Evolutionary conservation across 23 red algal species (phyloP), one percentile per base, ranked within the genome.

Genomic region (Chondrus crispus): DNA sequence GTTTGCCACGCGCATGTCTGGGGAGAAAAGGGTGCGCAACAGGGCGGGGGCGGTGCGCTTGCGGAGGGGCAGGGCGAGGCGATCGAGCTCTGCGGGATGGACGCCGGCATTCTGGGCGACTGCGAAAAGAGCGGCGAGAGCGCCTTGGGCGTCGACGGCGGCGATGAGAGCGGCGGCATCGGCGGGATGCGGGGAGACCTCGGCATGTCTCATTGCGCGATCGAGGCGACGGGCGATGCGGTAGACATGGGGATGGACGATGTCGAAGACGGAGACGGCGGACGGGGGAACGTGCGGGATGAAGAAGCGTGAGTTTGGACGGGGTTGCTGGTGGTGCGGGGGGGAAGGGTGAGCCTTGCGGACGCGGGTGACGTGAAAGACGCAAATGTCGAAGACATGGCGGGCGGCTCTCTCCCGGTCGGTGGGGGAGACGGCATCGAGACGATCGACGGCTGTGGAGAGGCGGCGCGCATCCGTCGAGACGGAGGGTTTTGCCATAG

Each of bases 101-200:
- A 68, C 64, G 28, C 69, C 69, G n/a, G 85, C 85, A 89, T 89
- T 89, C 42, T 89, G 85, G 7, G 85, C 85, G 16, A 89, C 85
- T 9, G 85, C 85, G 62, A 89, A 89, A 44, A 89, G 51, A 46
- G 85, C 85, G 5, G 85, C 85, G 24, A 89, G 51, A 30, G 85
- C 85, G 20, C 85, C 85, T 63, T 89, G 85, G 33, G 85, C 85
- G 68, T 89, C 85, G 11, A 89, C 85, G 53, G 85, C 85, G 22
- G 78, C 85, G 43, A 89, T 89, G 5, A 89, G 45, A 39, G 85
- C 85, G 20, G 85, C 85, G 33, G 85, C 85, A 63, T 89, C 85
- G 9, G 41, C 85, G 6, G 85, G 70, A 35, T 89, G 39, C 26
- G 85, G 49, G 3, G 70, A 79, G 1, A 80, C 42, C 50, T 89